Evolutionary conservation across 768 basidiomycete species (phyloP).

Genomic region (Saitozyma sp.): DNA sequence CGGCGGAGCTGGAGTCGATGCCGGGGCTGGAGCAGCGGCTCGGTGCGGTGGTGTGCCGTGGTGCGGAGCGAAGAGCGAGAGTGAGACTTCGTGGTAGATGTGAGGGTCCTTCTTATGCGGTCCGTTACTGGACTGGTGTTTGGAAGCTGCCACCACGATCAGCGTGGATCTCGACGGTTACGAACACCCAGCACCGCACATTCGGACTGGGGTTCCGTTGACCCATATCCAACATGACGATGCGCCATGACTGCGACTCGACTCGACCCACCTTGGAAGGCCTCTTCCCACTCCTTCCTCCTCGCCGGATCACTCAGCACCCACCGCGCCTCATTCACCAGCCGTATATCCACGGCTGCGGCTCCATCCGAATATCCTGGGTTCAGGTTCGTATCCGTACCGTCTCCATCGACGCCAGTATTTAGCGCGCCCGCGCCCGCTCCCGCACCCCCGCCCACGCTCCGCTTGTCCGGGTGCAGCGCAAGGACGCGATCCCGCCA

Average conservation of each 20-base stretch:
- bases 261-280: constrained; percentile 3
- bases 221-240: too few species aligned
- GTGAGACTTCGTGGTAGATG: constrained; percentile 14
- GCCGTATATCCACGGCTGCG: constrained; percentile 17
- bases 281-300: constrained; percentile 23
- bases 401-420: not conserved
- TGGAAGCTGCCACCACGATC: not conserved
- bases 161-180: not conserved
- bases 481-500: constrained; percentile 33
- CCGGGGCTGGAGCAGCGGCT: not conserved
- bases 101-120: constrained; percentile 6
- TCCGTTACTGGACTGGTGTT: not conserved
- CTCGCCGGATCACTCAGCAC: constrained; percentile 25
- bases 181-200: not conserved
- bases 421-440: not conserved
- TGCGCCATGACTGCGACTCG: too few species aligned
- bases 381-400: not conserved
- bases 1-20: not conserved
- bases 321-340: constrained; percentile 42
- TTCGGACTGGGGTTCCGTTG: not conserved
- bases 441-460: not conserved
- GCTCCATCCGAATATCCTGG: not conserved
- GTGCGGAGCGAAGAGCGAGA: constrained; percentile 9
- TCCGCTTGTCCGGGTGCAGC: constrained; percentile 22
- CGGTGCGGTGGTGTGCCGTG: not conserved